phyloP scores from a whole-genome alignment of 495 filamentous ascomycete genomes.

The Achaetomiella virescens region DNA sequence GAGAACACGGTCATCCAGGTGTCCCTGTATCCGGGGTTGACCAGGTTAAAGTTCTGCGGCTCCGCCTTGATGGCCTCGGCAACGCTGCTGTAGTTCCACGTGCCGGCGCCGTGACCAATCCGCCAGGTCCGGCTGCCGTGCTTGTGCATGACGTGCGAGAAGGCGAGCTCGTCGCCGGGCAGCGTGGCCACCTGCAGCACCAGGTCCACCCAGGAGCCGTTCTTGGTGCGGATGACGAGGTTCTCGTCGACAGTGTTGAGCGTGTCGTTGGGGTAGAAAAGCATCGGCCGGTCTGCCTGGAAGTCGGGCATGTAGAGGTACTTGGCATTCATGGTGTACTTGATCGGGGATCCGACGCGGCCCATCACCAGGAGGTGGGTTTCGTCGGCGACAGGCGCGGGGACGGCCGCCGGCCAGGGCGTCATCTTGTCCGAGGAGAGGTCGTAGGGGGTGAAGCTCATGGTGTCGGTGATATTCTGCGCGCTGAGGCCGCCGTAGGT shows the following conservation, averaged over 20 bases:
- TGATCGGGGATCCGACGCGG: no score
- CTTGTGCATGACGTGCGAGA: conserved; percentile 53
- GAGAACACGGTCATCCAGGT: conserved; percentile 24
- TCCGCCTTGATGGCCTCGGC: conserved; percentile 43
- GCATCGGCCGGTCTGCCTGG: no score
- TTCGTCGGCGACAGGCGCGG: no score
- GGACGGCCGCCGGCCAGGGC: no score
- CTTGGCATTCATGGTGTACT: no score
- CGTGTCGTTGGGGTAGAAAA: conserved; percentile 9
- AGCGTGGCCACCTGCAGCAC: conserved; percentile 34
- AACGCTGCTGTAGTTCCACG: conserved; percentile 46
- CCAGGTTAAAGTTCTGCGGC: conserved; percentile 50
- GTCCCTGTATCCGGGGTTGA: conserved; percentile 48
- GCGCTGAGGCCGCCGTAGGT: conserved; percentile 33
- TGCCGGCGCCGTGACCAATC: conserved; percentile 46
- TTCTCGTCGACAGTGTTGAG: conserved; percentile 30
- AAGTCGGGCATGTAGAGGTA: no score
- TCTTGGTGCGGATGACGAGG: conserved; percentile 41
- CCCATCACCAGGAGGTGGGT: no score
- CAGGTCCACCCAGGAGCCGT: conserved; percentile 52
- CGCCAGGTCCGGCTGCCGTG: conserved; percentile 55
- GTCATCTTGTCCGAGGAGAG: no score
- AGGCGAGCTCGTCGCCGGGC: conserved; percentile 33
- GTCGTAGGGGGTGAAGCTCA: no score
- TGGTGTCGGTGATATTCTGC: no score